phyloP scores from a whole-genome alignment of 176 grass and related monocot species.

The Alopecurus myosuroides region DNA sequence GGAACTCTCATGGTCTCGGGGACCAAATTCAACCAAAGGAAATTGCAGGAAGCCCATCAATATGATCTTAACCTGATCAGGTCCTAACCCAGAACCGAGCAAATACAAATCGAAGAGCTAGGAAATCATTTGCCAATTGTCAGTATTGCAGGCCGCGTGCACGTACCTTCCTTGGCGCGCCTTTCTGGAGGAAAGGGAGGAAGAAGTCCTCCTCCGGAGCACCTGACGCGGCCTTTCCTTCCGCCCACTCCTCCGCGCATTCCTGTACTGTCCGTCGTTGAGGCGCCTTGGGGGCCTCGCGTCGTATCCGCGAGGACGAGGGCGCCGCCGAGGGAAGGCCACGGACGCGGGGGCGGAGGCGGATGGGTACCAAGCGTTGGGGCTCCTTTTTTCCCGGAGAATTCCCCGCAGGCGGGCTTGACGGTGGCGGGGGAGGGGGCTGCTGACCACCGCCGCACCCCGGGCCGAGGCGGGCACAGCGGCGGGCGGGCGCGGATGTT shows the following conservation, averaged over 20 bases:
- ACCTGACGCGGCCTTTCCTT: conserved; percentile 17
- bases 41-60: not conserved
- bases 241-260: conserved; percentile 26
- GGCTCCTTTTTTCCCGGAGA: not conserved
- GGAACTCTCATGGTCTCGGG: not conserved
- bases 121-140: not conserved
- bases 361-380: conserved; percentile 10
- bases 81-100: not conserved
- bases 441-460: not conserved
- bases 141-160: not conserved
- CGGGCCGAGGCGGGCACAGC: not conserved
- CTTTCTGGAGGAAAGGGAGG: conserved; percentile 43
- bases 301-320: not conserved
- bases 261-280: not conserved
- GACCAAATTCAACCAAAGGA: not conserved
- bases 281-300: not conserved
- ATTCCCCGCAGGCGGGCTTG: not conserved
- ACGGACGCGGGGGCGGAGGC: not conserved
- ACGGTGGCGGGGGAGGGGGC: not conserved
- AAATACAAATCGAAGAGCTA: not conserved
- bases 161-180: conserved; percentile 40
- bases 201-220: conserved; percentile 31
- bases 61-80: not conserved
- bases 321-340: conserved; percentile 19
- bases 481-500: not conserved